Evolutionary conservation across 371 early-diverging fungal species (phyloP).

Genomic region (Chytridium lagenaria): DNA sequence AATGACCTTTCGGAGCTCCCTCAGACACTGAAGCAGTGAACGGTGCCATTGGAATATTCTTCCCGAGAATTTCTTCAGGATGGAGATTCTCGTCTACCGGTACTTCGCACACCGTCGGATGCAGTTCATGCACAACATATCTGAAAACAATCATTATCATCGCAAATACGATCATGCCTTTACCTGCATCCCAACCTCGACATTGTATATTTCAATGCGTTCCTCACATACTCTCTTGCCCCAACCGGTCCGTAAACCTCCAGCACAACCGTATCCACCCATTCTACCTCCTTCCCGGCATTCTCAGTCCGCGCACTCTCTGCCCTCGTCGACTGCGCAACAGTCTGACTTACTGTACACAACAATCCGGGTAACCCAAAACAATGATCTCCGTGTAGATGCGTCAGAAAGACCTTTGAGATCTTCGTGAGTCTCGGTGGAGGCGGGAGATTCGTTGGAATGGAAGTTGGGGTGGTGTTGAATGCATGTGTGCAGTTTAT

Average conservation of each 20-base stretch:
- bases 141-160: too few relatives aligned
- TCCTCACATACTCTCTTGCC: conserved; percentile 58
- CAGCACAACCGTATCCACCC: conserved; percentile 35
- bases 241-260: conserved; percentile 66
- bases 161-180: too few relatives aligned
- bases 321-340: conserved; percentile 14
- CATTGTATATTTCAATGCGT: conserved; percentile 53
- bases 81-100: conserved; percentile 39
- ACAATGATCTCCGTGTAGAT: conserved; percentile 71
- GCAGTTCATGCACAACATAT: conserved; percentile 59
- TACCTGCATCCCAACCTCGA: conserved; percentile 40
- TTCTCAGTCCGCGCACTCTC: too few relatives aligned
- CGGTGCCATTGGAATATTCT: conserved; percentile 32
- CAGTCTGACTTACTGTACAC: conserved; percentile 58
- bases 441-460: conserved; percentile 29
- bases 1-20: background rate
- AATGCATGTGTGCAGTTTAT: background rate
- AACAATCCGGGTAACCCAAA: conserved; percentile 65
- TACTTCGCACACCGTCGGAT: conserved; percentile 16
- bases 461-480: conserved; percentile 10
- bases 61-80: conserved; percentile 52
- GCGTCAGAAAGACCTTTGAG: conserved; percentile 62
- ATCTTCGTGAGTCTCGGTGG: conserved; percentile 47
- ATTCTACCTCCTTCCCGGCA: conserved; percentile 33
- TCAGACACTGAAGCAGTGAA: background rate